Base-by-base conservation (phyloP, 73 alveolate genomes). In the Paramecium pentaurelia region DNA sequence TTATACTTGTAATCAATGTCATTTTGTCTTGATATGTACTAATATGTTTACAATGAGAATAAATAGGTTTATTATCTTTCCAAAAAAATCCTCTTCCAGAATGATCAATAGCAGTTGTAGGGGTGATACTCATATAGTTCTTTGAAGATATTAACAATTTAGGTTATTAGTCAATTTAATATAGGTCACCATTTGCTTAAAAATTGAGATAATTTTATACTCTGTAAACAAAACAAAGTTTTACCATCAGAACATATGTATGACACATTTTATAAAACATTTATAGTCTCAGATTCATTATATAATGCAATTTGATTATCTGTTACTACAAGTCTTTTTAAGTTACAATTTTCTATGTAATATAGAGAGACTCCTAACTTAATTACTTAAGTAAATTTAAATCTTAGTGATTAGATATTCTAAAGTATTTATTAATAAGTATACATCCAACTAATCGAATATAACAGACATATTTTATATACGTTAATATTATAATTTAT, bases 401-500 rank as follows among this genome's bases (percentile, higher is more conserved):
- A 68, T 27, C 30, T 28, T 12, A 68, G 47, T 28, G 25, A 14
- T 28, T 68, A 34, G 20, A 68, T 68, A 34, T 68, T 34, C 84
- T 68, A 68, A 68, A 68, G 47, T 68, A 68, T 32, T 12, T 10
- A 68, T 14, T 68, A 68, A 68, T 28, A 68, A 68, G 70, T 14
- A 68, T 68, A 68, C 84, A 32, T 68, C 51, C 28, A 68, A 34
- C 40, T 68, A 34, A 28, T 68, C 84, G 47, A 68, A 68, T 12
- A 68, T 68, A 68, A 68, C 84, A 68, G 84, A 68, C 84, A 68
- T 68, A 68, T 68, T 32, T 68, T 32, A 68, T 68, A 68, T 68
- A 86, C 38, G 40, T 54, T 47, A 28, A 54, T 54, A 14, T 47
- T 25, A 49, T 51, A 54, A 54, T 86, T 45, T 28, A 54, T 86